A percentile compares a stretch with the other conserved stretches of the same genome.
These are phyloP conservation scores for Phytophthora constricta DNA, from an alignment of 352 stramenopile genomes.

Conservation along the genomic window DNA sequence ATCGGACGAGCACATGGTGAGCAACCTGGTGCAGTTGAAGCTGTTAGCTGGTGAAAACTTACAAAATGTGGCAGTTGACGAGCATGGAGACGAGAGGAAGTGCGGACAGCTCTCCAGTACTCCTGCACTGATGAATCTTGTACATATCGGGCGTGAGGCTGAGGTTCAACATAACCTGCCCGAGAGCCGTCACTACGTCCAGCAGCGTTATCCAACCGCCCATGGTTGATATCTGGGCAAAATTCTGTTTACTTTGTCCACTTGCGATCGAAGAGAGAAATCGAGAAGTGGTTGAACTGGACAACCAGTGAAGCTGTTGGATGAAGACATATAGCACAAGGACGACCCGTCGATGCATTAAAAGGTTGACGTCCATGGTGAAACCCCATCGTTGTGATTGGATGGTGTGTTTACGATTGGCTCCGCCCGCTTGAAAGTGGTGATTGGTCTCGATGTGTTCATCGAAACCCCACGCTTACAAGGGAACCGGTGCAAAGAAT, in stretches of 20 bases:
- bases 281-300: constrained; percentile 1
- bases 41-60: no score
- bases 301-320: neutral
- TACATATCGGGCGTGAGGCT: constrained; percentile 35
- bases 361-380: neutral
- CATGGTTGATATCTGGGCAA: constrained; percentile 7
- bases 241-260: constrained; percentile 7
- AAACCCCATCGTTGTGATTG: constrained; percentile 2
- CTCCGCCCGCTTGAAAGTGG: no score
- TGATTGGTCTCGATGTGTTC: neutral
- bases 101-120: constrained; percentile 23
- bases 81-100: constrained; percentile 22
- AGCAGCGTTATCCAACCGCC: constrained; percentile 29
- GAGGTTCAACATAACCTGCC: constrained; percentile 26
- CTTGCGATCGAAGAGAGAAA: neutral
- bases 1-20: neutral
- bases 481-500: neutral
- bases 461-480: neutral
- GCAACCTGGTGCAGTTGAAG: no score
- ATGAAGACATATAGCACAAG: constrained; percentile 4
- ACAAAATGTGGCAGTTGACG: constrained; percentile 37
- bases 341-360: neutral
- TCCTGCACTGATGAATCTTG: constrained; percentile 21
- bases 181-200: constrained; percentile 22
- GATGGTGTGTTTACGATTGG: neutral